Evolutionary conservation across 1,284 basidiomycete genomes (phyloP).

Genomic region (Cryptococcus sp.): DNA sequence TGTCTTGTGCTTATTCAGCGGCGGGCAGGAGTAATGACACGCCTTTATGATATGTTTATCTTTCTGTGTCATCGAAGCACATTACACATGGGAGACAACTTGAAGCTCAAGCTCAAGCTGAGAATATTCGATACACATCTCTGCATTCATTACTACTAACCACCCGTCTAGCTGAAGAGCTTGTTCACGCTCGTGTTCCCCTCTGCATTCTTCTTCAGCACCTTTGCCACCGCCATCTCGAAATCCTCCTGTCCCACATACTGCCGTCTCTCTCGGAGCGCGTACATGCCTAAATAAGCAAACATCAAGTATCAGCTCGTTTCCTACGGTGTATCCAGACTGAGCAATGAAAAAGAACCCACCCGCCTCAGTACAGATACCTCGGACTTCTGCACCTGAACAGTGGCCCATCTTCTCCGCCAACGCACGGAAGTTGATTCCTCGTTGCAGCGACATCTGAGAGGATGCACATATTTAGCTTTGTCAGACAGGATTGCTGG

Average conservation of each 20-base stretch:
- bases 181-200: constrained; percentile 88
- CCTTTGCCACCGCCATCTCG: constrained; percentile 96
- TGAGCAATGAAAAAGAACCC: constrained; percentile 37
- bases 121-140: no score
- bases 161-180: constrained; percentile 61
- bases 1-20: neutral
- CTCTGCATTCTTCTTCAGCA: constrained; percentile 89
- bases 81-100: neutral
- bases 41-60: no score
- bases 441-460: constrained; percentile 95
- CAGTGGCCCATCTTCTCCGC: constrained; percentile 99
- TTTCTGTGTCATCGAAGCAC: neutral
- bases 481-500: neutral
- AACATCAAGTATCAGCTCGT: constrained; percentile 12
- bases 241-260: constrained; percentile 99
- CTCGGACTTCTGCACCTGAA: constrained; percentile 95
- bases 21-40: no score
- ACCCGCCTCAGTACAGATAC: constrained; percentile 98
- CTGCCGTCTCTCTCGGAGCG: constrained; percentile 88
- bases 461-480: neutral
- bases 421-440: constrained; percentile 90
- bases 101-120: no score
- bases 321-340: neutral
- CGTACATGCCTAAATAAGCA: constrained; percentile 79
- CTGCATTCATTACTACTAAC: neutral